These are phyloP conservation scores for Neocatenulostroma microsporum DNA, from an alignment of 2,329 filamentous ascomycete genomes.

Conservation along the genomic window DNA sequence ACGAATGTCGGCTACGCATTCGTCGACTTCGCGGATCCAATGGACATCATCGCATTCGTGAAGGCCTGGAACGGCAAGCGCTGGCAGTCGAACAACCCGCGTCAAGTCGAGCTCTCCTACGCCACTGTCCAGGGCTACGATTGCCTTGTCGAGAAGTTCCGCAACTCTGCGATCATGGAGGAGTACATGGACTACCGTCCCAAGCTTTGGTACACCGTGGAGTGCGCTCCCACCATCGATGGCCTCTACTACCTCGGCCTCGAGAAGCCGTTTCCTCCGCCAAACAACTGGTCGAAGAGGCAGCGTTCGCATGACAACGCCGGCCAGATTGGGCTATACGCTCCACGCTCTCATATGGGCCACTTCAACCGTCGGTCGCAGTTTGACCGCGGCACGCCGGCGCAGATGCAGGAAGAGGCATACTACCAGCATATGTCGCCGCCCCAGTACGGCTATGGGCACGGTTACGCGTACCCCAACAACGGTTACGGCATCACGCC, in stretches of 20 bases:
- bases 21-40: constrained; percentile 80
- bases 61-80: constrained; percentile 38
- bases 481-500: constrained; percentile 1
- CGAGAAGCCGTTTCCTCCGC: constrained; percentile 67
- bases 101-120: constrained; percentile 79
- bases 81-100: constrained; percentile 57
- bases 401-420: constrained; percentile 26
- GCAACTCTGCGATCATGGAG: constrained; percentile 93
- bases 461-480: not conserved
- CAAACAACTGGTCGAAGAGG: constrained; percentile 82
- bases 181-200: constrained; percentile 75
- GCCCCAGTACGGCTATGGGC: constrained; percentile 1
- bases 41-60: constrained; percentile 63
- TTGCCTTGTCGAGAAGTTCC: constrained; percentile 86
- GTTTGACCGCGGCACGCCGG: constrained; percentile 68
- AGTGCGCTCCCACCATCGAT: constrained; percentile 29
- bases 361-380: constrained; percentile 63
- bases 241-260: constrained; percentile 49
- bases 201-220: constrained; percentile 59
- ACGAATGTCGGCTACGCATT: constrained; percentile 89
- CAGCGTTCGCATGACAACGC: constrained; percentile 82
- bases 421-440: constrained; percentile 7
- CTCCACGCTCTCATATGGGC: constrained; percentile 66
- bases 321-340: constrained; percentile 77
- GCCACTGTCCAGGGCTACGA: constrained; percentile 95